Percentiles rank a stretch among this genome's conserved stretches.
Conservation (phyloP, 306 rosid genomes). For the Prunus mongolica region DNA sequence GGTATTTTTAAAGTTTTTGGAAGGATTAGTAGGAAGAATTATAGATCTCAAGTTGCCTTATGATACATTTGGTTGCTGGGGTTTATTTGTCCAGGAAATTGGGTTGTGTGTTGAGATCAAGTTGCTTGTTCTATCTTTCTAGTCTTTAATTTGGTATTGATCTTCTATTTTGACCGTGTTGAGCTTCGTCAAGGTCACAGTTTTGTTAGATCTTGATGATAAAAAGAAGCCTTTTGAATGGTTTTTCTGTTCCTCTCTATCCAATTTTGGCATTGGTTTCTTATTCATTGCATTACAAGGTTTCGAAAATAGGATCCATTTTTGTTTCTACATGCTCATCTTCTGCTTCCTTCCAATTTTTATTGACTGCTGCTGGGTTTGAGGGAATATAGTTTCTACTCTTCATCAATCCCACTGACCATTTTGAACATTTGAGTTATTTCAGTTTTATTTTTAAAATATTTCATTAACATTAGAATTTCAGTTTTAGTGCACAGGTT, state of each 20-base stretch:
- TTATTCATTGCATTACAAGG: neutral
- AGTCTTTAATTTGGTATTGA: neutral
- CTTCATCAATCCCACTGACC: neutral
- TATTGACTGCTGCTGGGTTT: neutral
- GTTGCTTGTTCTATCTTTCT: neutral
- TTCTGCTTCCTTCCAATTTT: neutral
- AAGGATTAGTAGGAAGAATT: conserved; percentile 3
- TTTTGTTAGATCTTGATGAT: conserved; percentile 42
- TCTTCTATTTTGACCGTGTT: conserved; percentile 1
- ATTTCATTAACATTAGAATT: neutral
- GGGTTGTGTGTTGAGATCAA: conserved; percentile 15
- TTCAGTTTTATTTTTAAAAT: neutral
- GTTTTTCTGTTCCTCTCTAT: neutral
- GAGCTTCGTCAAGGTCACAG: neutral
- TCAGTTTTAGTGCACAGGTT: neutral
- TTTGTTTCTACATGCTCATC: neutral
- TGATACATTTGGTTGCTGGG: conserved; percentile 2
- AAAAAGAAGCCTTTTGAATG: conserved; percentile 8
- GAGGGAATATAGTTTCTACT: conserved; percentile 8
- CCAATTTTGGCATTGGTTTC: conserved; percentile 10
- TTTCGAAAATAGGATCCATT: conserved; percentile 11
- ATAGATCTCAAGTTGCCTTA: conserved; percentile 32
- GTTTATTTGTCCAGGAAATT: neutral
- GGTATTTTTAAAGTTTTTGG: neutral
- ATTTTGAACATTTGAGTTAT: neutral